Percentiles rank a stretch among this genome's conserved stretches.
These are phyloP conservation scores for Excoecaria agallocha DNA, from an alignment of 345 rosid genomes.

Conservation along the genomic window DNA sequence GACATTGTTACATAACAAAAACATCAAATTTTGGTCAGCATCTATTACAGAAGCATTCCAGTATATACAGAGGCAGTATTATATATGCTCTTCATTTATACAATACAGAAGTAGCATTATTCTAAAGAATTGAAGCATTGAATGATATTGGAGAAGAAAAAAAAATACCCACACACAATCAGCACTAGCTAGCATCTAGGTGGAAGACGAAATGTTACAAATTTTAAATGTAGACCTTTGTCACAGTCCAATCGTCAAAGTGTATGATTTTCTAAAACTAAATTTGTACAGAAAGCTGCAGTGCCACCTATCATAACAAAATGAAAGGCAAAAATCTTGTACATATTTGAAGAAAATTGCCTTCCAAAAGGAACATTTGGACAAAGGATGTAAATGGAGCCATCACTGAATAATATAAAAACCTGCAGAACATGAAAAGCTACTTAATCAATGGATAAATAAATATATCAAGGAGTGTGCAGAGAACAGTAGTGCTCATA, in stretches of 20 bases:
- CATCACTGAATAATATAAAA: conserved; percentile 75
- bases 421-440: conserved; percentile 52
- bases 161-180: neutral
- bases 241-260: neutral
- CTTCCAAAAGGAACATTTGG: conserved; percentile 95
- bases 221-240: neutral
- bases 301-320: conserved; percentile 7
- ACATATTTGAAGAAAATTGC: conserved; percentile 28
- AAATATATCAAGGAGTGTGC: no score
- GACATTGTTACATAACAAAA: no score
- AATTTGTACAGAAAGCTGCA: conserved; percentile 5
- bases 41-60: no score
- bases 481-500: no score
- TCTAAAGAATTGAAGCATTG: no score
- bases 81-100: no score
- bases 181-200: neutral
- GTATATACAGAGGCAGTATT: no score
- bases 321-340: neutral
- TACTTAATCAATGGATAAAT: no score
- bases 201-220: neutral
- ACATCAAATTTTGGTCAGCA: no score
- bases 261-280: neutral
- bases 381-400: conserved; percentile 79
- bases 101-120: no score
- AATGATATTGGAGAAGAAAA: no score